These are phyloP conservation scores for Fusarium tuaranense DNA, from an alignment of 2,329 filamentous ascomycete genomes.

Conservation along the genomic window DNA sequence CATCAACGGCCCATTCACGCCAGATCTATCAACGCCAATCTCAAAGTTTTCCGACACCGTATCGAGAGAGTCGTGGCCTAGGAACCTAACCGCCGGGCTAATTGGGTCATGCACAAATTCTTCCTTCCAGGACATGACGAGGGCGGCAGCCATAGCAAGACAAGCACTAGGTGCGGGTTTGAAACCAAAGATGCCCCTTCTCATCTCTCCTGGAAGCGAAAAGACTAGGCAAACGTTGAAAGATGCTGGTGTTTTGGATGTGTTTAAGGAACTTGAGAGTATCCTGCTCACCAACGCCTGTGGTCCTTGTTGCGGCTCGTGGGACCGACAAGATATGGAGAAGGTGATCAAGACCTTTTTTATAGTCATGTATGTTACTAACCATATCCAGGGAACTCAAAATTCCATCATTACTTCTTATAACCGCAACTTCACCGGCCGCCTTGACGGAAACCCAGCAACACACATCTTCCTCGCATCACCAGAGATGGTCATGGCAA, in stretches of 20 bases:
- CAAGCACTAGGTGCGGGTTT: conserved; percentile 71
- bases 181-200: conserved; percentile 90
- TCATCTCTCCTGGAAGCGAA: conserved; percentile 87
- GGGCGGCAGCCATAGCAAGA: conserved; percentile 64
- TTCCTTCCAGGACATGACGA: conserved; percentile 98
- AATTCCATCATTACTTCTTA: conserved; percentile 99
- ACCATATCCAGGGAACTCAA: conserved; percentile 74
- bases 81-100: conserved; percentile 89
- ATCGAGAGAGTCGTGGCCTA: conserved; percentile 87
- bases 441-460: conserved; percentile 95
- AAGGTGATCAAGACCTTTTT: conserved; percentile 50
- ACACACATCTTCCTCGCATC: conserved; percentile 95
- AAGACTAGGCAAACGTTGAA: neutral
- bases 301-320: conserved; percentile 93
- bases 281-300: conserved; percentile 95
- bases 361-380: no score
- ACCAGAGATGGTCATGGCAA: conserved; percentile 87
- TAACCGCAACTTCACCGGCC: conserved; percentile 99
- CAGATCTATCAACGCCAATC: conserved; percentile 91
- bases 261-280: conserved; percentile 88
- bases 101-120: conserved; percentile 99
- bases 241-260: conserved; percentile 85
- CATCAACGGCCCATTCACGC: conserved; percentile 97
- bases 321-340: conserved; percentile 93
- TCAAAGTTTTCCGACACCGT: conserved; percentile 90